Evolutionary conservation across 2,329 filamentous ascomycete genomes (phyloP).

Genomic region (Scleromitrula shiraiana): DNA sequence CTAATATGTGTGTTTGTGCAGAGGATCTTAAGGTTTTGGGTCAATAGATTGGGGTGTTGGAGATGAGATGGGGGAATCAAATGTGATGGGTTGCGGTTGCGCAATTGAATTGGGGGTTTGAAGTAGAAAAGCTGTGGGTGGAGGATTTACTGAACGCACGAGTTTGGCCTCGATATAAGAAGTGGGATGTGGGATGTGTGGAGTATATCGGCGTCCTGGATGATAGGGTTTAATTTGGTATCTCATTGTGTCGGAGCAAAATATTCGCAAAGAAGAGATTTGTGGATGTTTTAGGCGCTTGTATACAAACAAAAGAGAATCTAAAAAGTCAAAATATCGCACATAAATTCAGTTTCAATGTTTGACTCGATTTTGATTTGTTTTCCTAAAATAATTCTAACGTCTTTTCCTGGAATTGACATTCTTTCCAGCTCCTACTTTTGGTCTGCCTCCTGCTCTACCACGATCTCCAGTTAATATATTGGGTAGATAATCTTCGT

Average conservation of each 20-base stretch:
- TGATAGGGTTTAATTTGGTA: not conserved
- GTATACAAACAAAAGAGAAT: no score
- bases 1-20: constrained; percentile 18
- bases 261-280: not conserved
- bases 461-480: constrained; percentile 75
- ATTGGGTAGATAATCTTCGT: constrained; percentile 82
- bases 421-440: constrained; percentile 76
- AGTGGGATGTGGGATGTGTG: constrained; percentile 3
- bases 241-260: not conserved
- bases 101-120: not conserved
- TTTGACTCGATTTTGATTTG: constrained; percentile 11
- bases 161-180: not conserved
- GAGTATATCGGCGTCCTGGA: constrained; percentile 9
- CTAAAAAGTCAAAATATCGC: not conserved
- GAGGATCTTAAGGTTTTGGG: constrained; percentile 38
- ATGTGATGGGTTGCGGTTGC: not conserved
- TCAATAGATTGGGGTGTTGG: constrained; percentile 26
- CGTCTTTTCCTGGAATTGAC: constrained; percentile 71
- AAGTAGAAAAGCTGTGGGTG: not conserved
- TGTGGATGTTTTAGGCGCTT: not conserved
- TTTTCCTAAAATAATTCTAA: constrained; percentile 21
- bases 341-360: not conserved
- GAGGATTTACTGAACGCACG: not conserved
- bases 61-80: not conserved
- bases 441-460: constrained; percentile 57